Evolutionary conservation across 2,329 filamentous ascomycete genomes (phyloP), one percentile per base, ranked within the genome.

Genomic region (Lachnellula occidentalis): DNA sequence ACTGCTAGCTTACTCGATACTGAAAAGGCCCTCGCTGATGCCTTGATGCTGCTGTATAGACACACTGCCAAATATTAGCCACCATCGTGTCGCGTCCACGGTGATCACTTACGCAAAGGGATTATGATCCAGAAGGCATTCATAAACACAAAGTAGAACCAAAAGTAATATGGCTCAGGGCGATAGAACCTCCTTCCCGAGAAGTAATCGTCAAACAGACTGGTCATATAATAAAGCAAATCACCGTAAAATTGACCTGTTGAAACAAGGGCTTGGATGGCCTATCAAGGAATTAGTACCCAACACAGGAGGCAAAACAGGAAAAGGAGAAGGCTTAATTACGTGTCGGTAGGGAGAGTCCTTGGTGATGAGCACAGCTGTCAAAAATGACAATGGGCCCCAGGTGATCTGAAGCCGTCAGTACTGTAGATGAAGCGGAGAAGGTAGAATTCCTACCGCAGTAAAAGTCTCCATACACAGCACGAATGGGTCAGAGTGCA

Each of bases 141-240:
- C 66, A 84, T 78, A 2, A 77, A 78, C 5, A 81, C 71, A 57
- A 82, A 86, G 61, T 86, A 86, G 17, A 80, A 71, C 82, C 82
- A 86, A 62, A 79, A 83, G 61, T 86, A 86, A 31, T 80, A 65
- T 21, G 73, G 70, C 68, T 86, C 83, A 1, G 82, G 82, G 22
- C 83, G 75, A 60, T 78, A 82, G 63, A 82, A 79, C 19, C 71
- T 72, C 21, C 73, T 68, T 3, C 76, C 78, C 14, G 68, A 70
- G 56, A 74, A 69, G 34, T 69, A 70, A 54, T 73, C 67, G 56
- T 82, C 79, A 48, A 73, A 72, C 52, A 76, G 70, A 65, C 78
- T 80, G 15, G 83, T 86, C 2, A 76, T 70, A 64, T 82, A 85
- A 71, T 86, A 86, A 39, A 86, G 70, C 1, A 76, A 69, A 19